phyloP scores from a whole-genome alignment of 169 alveolate species.

The Cryptosporidium xiaoi region DNA sequence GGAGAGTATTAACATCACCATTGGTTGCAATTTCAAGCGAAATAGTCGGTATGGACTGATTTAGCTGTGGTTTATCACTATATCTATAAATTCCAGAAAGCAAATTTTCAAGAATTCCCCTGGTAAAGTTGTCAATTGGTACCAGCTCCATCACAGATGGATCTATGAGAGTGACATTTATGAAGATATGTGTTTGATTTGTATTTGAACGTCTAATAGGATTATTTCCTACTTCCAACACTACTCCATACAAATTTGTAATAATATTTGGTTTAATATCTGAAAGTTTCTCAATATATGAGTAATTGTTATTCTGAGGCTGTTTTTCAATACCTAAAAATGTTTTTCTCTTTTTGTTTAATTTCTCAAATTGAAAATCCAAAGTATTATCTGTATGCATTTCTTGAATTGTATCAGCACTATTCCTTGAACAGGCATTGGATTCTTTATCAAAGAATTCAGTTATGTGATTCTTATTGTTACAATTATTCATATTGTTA shows the following conservation, averaged over 20 bases:
- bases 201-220: slow-evolving; percentile 42
- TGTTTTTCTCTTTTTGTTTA: slow-evolving; percentile 29
- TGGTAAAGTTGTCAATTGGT: slow-evolving; percentile 40
- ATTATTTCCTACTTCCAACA: slow-evolving; percentile 66
- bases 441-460: background rate
- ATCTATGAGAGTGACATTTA: slow-evolving; percentile 63
- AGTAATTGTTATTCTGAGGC: slow-evolving; percentile 3
- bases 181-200: slow-evolving; percentile 27
- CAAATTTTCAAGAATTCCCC: slow-evolving; percentile 24
- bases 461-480: background rate
- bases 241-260: slow-evolving; percentile 60
- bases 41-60: slow-evolving; percentile 36
- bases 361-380: background rate
- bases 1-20: slow-evolving; percentile 62
- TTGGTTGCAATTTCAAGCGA: slow-evolving; percentile 60
- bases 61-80: slow-evolving; percentile 39
- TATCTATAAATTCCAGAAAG: slow-evolving; percentile 40
- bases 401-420: background rate
- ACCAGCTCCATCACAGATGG: slow-evolving; percentile 61
- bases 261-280: slow-evolving; percentile 47
- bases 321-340: background rate
- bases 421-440: background rate
- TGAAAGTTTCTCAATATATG: slow-evolving; percentile 36
- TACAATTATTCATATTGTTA: background rate
- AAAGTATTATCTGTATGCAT: background rate